Evolutionary conservation across 192 early-diverging fungal genomes (phyloP), one percentile per base, ranked within the genome.

Genomic region (Coemansia sp.): DNA sequence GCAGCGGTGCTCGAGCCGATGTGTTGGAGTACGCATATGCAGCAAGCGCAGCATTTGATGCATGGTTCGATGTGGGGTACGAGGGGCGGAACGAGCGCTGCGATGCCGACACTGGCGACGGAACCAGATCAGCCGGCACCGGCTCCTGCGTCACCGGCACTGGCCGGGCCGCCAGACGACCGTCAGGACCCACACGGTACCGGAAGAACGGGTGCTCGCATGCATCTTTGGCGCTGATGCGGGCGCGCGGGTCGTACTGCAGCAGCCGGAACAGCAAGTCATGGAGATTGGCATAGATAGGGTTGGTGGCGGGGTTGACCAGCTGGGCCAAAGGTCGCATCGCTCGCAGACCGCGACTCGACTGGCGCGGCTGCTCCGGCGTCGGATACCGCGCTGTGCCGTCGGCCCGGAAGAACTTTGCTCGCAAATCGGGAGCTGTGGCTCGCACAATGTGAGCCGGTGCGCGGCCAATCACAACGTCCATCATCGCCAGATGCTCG

Each of bases 401-500:
- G 36, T 72, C 66, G 15, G 66, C 56, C 25, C 66, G 70, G 71
- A 72, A 78, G 59, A 81, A 83, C 61, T 68, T 63, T 21, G 59
- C 44, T 25, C 72, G 77, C 60, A 73, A 56, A 34, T 71, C 71
- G 8, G 56, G 60, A 17, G 71, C 48, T 1, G 85, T 79, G 14
- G 71, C 60, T 19, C 81, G 78, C 11, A 90, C 81, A 37, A 94
- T 83, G 49, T 84, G 69, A 0, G 79, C 68, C 1, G 95, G 93
- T 23, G 95, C 84, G 28, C 71, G 74, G 3, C 96, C 96, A 19
- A 97, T 78, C 0, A 95, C 89, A 0, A 82, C 74, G 71, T 98
- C 89, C 94, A 98, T 98, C 93, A 98, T 93, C 11, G 91, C 91
- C 63, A 98, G 75, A 75, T 98, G 96, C 69, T 98, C 96, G 59